Percentiles rank a stretch among this genome's conserved stretches.
These are phyloP conservation scores for Didymosphaeria variabile DNA, from an alignment of 2,329 filamentous ascomycete species.

Conservation along the genomic window DNA sequence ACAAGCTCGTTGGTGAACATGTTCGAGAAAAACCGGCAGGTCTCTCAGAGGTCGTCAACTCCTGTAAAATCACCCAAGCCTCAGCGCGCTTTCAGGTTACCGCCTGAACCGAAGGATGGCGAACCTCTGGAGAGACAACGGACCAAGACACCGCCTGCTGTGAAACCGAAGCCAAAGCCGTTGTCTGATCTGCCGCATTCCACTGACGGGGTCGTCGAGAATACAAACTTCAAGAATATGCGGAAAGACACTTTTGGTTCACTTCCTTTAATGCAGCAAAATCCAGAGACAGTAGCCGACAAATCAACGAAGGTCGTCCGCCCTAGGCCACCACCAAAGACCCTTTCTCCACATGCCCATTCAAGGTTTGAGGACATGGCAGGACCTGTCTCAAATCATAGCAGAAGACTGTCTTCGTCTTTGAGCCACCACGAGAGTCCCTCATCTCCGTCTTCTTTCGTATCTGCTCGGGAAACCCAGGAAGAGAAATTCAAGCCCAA, in stretches of 20 bases:
- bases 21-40: constrained; percentile 66
- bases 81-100: constrained; percentile 40
- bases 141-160: constrained; percentile 36
- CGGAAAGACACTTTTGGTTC: constrained; percentile 36
- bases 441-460: constrained; percentile 45
- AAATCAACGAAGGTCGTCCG: constrained; percentile 27
- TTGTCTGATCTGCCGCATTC: constrained; percentile 27
- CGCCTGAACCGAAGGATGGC: constrained; percentile 37
- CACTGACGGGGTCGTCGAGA: constrained; percentile 25
- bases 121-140: constrained; percentile 27
- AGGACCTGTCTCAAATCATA: constrained; percentile 26
- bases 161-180: constrained; percentile 45
- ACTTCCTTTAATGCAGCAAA: constrained; percentile 38
- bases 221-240: constrained; percentile 27
- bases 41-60: constrained; percentile 38
- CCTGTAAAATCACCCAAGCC: constrained; percentile 55
- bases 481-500: constrained; percentile 42
- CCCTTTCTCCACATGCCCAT: constrained; percentile 19
- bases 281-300: constrained; percentile 30
- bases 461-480: constrained; percentile 47
- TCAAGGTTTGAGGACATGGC: constrained; percentile 35
- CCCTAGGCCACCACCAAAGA: constrained; percentile 31
- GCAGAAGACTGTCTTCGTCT: constrained; percentile 35
- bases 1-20: constrained; percentile 72
- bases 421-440: constrained; percentile 36